These are phyloP conservation scores for Jackrogersella minutella DNA, from an alignment of 495 filamentous ascomycete genomes.

Conservation along the genomic window DNA sequence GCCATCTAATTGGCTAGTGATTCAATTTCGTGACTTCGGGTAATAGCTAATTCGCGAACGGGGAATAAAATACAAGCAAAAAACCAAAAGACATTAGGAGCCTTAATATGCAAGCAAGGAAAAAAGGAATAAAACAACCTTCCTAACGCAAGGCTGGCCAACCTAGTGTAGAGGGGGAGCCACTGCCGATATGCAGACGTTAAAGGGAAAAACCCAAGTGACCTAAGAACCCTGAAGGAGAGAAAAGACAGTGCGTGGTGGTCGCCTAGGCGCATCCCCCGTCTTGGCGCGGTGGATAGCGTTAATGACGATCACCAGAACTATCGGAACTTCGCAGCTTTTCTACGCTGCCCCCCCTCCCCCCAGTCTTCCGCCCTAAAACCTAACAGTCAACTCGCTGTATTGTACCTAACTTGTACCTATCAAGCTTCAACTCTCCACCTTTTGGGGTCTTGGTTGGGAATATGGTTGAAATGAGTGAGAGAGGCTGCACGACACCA, in stretches of 20 bases:
- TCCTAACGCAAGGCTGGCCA: slow-evolving; percentile 2
- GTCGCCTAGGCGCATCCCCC: slow-evolving; percentile 11
- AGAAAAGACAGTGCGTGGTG: not conserved
- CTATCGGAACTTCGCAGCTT: slow-evolving; percentile 46
- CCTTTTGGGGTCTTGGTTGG: not conserved
- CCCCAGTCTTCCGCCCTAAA: slow-evolving; percentile 7
- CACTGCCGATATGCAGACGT: not conserved
- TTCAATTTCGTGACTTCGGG: slow-evolving; percentile 20
- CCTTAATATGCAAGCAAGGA: not conserved
- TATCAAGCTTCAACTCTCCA: not conserved
- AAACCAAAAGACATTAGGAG: no score
- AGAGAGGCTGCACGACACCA: slow-evolving; percentile 6
- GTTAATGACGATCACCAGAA: slow-evolving; percentile 47
- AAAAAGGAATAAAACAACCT: slow-evolving; percentile 6
- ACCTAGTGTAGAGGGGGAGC: not conserved
- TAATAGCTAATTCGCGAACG: slow-evolving; percentile 19
- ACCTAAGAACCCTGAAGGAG: not conserved
- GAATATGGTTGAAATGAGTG: not conserved
- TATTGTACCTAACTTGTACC: slow-evolving; percentile 33
- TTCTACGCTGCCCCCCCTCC: slow-evolving; percentile 11
- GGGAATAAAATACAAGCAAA: not conserved
- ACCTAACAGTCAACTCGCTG: no score
- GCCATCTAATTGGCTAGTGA: not conserved
- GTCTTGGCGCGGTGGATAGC: slow-evolving; percentile 36
- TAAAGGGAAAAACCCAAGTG: not conserved